These are phyloP conservation scores for Penicillium cosmopolitanum DNA, from an alignment of 495 filamentous ascomycete genomes.

Conservation along the genomic window DNA sequence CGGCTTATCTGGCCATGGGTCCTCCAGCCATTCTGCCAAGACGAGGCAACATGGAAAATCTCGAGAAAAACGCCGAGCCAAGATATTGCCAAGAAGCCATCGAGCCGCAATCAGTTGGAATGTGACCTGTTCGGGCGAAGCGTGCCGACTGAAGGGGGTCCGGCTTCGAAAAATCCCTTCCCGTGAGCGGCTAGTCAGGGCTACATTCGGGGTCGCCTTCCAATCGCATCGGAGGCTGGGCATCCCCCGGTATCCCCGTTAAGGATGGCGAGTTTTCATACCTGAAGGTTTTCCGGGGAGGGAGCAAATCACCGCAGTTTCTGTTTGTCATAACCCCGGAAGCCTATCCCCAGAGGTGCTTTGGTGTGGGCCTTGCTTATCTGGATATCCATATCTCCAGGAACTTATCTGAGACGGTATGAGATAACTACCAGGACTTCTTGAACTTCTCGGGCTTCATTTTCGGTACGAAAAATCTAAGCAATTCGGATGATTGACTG, in stretches of 20 bases:
- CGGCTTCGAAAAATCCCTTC: neutral
- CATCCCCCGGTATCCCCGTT: neutral
- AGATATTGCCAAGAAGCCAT: neutral
- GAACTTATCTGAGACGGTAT: neutral
- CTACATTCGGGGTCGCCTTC: constrained; percentile 1
- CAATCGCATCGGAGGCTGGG: constrained; percentile 1
- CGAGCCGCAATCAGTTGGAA: constrained; percentile 4
- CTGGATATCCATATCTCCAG: constrained; percentile 1
- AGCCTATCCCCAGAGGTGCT: neutral
- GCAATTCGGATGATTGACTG: neutral
- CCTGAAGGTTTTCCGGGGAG: neutral
- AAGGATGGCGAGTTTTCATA: neutral
- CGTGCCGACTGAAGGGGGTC: neutral
- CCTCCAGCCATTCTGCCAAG: neutral
- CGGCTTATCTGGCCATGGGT: constrained; percentile 1
- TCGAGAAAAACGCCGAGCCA: neutral
- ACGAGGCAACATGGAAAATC: neutral
- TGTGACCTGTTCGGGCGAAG: constrained; percentile 1
- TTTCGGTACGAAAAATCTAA: neutral
- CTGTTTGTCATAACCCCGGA: constrained; percentile 6
- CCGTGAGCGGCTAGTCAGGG: neutral
- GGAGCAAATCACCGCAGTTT: constrained; percentile 4
- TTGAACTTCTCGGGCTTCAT: neutral
- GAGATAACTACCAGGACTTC: neutral
- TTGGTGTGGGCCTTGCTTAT: constrained; percentile 1